A percentile compares a stretch with the other conserved stretches of the same genome.
phyloP scores from a whole-genome alignment of 805 yeast species.

The Diddensiella caesifluorescens region DNA sequence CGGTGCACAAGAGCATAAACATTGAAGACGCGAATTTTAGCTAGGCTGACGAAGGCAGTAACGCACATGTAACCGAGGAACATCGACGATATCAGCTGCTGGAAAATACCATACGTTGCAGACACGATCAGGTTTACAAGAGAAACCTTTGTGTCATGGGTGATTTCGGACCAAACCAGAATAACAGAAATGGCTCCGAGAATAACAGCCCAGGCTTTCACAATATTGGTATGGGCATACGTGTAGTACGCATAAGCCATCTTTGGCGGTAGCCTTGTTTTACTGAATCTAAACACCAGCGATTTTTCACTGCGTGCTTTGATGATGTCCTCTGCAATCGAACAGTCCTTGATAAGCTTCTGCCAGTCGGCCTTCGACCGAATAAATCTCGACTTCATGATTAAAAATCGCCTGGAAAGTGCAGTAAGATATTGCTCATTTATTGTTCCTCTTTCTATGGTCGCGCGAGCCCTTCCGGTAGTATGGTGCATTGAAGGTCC shows the following conservation, averaged over 20 bases:
- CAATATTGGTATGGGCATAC: conserved; percentile 42
- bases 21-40: conserved; percentile 65
- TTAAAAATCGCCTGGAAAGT: conserved; percentile 48
- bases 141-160: conserved; percentile 64
- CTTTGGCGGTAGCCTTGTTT: conserved; percentile 36
- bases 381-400: conserved; percentile 45
- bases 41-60: conserved; percentile 60
- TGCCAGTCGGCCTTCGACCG: conserved; percentile 58
- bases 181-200: conserved; percentile 45
- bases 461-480: conserved; percentile 12
- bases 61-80: conserved; percentile 62
- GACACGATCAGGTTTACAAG: conserved; percentile 48
- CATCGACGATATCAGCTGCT: conserved; percentile 36
- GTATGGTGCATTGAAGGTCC: conserved; percentile 16
- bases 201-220: conserved; percentile 40
- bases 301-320: conserved; percentile 35
- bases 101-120: conserved; percentile 37
- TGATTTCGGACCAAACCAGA: conserved; percentile 66
- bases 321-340: conserved; percentile 54
- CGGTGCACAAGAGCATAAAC: conserved; percentile 69
- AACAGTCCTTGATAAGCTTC: conserved; percentile 42
- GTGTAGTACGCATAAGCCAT: conserved; percentile 39
- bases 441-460: conserved; percentile 25
- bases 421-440: conserved; percentile 43
- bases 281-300: conserved; percentile 27